A percentile compares a stretch with the other conserved stretches of the same genome.
Evolutionary conservation across 2,329 filamentous ascomycete species (phyloP).

Genomic region (Trichoderma polysporum): DNA sequence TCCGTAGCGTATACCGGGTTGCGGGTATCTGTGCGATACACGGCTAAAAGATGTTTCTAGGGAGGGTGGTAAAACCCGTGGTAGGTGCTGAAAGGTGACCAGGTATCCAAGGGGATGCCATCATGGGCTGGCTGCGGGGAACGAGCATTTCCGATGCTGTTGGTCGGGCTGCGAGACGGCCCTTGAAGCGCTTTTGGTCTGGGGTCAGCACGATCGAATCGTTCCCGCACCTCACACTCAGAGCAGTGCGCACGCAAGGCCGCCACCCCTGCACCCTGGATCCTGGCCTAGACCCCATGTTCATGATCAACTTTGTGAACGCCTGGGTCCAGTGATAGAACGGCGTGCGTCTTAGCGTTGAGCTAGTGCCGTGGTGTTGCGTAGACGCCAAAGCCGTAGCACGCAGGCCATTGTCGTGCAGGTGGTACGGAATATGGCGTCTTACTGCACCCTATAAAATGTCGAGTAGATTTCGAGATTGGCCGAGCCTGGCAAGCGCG

Average conservation of each 20-base stretch:
- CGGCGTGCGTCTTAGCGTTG: constrained; percentile 17
- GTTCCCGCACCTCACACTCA: constrained; percentile 26
- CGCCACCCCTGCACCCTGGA: constrained; percentile 7
- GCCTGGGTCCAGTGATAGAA: constrained; percentile 18
- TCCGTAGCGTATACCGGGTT: constrained; percentile 14
- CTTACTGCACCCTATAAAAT: neutral
- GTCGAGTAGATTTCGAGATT: neutral
- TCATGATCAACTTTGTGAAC: constrained; percentile 17
- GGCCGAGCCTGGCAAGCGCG: constrained; percentile 12
- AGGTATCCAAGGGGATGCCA: constrained; percentile 7
- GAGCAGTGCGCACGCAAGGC: constrained; percentile 15
- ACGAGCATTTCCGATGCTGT: constrained; percentile 13
- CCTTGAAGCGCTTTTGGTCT: constrained; percentile 19
- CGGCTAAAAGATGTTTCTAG: neutral
- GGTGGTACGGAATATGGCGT: constrained; percentile 3
- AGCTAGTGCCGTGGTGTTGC: constrained; percentile 9
- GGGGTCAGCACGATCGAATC: constrained; percentile 25
- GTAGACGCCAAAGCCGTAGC: constrained; percentile 17
- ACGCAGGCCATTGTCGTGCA: constrained; percentile 12
- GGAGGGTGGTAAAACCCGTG: neutral
- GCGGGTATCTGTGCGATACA: constrained; percentile 5
- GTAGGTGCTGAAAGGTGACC: constrained; percentile 4
- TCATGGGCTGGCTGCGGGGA: constrained; percentile 15
- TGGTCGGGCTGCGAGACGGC: constrained; percentile 10
- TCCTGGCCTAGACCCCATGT: constrained; percentile 4